phyloP scores from a whole-genome alignment of 1,139 yeast genomes.

The Yamadazyma membranifaciens region DNA sequence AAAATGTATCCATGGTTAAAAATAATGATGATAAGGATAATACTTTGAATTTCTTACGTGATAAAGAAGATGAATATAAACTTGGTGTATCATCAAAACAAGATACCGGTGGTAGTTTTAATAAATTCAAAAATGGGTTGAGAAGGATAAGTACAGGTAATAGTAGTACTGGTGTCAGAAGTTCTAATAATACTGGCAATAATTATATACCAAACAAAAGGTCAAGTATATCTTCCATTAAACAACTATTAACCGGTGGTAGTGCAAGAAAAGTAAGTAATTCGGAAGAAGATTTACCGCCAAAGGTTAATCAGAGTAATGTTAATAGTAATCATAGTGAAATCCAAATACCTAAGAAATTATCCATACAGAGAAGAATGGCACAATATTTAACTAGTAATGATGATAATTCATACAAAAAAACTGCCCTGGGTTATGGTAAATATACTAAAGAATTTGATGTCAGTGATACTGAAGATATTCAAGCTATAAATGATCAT shows the following conservation, averaged over 20 bases:
- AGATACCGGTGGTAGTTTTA: constrained; percentile 49
- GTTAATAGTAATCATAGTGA: background rate
- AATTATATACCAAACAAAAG: constrained; percentile 25
- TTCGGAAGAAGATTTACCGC: constrained; percentile 2
- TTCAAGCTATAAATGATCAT: constrained; percentile 35
- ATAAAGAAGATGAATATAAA: constrained; percentile 34
- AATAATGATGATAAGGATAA: constrained; percentile 23
- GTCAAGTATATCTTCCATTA: constrained; percentile 41
- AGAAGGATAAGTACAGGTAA: constrained; percentile 45
- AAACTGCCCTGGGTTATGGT: constrained; percentile 77
- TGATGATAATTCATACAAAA: constrained; percentile 37
- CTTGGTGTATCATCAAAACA: constrained; percentile 16
- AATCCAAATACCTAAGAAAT: constrained; percentile 23
- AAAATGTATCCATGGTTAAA: constrained; percentile 14
- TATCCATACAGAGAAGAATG: constrained; percentile 67
- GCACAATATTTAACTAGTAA: constrained; percentile 53
- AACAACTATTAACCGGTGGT: constrained; percentile 44
- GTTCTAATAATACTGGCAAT: constrained; percentile 24
- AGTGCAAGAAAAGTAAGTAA: constrained; percentile 12
- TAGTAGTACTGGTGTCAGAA: constrained; percentile 16
- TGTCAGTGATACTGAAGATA: constrained; percentile 33
- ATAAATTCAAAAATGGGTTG: constrained; percentile 33
- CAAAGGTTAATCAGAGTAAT: no score
- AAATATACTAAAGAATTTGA: constrained; percentile 50
- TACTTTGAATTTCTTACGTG: constrained; percentile 57